These are phyloP conservation scores for Castanea mollissima DNA, from an alignment of 306 rosid genomes.

Conservation along the genomic window DNA sequence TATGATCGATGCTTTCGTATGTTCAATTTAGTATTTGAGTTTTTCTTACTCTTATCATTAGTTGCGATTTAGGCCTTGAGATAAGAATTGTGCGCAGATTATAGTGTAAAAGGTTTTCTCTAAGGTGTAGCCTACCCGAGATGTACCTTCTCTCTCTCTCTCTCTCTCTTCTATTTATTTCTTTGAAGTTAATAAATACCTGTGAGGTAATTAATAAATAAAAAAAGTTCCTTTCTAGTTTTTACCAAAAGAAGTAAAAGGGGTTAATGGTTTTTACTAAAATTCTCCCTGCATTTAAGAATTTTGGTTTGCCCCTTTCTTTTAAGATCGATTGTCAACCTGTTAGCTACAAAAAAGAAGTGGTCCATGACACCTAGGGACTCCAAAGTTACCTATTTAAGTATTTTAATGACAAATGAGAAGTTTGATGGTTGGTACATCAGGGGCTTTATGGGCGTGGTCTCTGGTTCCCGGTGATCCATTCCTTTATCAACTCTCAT, in stretches of 20 bases:
- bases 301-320: background rate
- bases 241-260: background rate
- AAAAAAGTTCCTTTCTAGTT: background rate
- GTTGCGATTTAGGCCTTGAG: too few species aligned
- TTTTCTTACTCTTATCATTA: too few species aligned
- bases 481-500: too few species aligned
- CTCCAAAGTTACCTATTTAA: background rate
- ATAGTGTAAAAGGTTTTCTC: too few species aligned
- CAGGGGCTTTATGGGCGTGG: conserved; percentile 31
- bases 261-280: background rate
- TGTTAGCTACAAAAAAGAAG: background rate
- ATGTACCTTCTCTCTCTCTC: too few species aligned
- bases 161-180: too few species aligned
- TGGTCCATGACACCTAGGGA: background rate
- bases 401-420: conserved; percentile 9
- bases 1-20: too few species aligned
- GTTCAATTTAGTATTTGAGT: too few species aligned
- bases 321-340: background rate
- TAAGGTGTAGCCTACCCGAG: too few species aligned
- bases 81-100: too few species aligned
- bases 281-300: background rate
- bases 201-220: background rate
- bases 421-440: background rate
- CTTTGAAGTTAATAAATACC: too few species aligned
- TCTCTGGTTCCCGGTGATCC: conserved; percentile 27